Evolutionary conservation across 257 asterid species (phyloP).

Genomic region (Orobanche coerulescens): DNA sequence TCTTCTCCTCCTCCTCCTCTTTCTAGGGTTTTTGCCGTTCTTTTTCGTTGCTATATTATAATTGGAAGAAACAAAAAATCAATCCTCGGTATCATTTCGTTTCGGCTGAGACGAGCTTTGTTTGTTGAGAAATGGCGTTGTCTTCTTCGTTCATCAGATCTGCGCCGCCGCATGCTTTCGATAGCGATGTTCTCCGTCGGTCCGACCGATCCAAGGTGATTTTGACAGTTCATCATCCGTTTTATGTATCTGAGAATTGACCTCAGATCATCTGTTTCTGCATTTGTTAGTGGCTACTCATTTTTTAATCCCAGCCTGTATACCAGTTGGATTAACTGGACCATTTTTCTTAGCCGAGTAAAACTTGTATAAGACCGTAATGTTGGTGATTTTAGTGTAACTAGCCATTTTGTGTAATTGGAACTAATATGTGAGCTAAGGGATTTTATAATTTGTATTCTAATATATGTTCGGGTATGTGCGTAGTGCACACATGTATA

Average conservation of each 20-base stretch:
- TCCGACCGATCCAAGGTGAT: slow-evolving; percentile 32
- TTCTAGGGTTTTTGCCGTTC: slow-evolving; percentile 18
- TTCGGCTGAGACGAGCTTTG: background rate
- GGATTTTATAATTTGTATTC: no score
- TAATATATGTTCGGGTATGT: no score
- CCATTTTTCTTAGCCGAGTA: no score
- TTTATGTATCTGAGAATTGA: background rate
- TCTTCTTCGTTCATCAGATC: slow-evolving; percentile 43
- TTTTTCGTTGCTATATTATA: background rate
- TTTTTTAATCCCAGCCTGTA: background rate
- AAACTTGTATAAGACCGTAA: no score
- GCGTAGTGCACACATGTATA: no score
- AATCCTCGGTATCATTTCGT: background rate
- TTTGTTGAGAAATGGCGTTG: slow-evolving; percentile 27
- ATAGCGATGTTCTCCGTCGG: slow-evolving; percentile 19
- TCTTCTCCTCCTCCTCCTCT: background rate
- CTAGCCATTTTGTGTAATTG: no score
- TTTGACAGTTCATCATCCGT: background rate
- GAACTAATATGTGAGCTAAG: no score
- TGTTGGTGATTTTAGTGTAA: no score
- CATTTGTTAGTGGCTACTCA: background rate
- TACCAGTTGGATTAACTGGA: background rate
- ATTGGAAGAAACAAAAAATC: background rate
- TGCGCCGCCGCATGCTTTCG: slow-evolving; percentile 27
- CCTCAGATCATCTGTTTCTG: slow-evolving; percentile 1